phyloP scores from a whole-genome alignment of 345 rosid genomes.

The Trapa bicornis region DNA sequence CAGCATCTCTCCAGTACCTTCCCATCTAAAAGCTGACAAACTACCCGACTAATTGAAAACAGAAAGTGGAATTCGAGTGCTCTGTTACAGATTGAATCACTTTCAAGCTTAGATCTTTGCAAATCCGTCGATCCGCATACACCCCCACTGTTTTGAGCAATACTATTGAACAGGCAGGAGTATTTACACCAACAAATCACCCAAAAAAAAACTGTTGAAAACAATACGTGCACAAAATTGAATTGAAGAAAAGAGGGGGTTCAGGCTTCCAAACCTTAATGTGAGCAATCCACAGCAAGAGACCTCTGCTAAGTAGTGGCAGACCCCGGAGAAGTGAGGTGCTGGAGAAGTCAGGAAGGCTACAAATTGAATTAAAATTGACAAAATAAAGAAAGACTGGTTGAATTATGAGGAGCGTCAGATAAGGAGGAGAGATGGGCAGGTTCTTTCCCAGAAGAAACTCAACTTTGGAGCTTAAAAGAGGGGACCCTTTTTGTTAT shows the following conservation, averaged over 20 bases:
- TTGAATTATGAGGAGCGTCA: not conserved
- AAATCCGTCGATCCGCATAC: not conserved
- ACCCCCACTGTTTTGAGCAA: not conserved
- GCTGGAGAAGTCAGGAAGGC: not conserved
- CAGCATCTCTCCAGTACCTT: not conserved
- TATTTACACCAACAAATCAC: not conserved
- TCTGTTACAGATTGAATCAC: not conserved
- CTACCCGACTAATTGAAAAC: not conserved
- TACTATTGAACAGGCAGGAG: not conserved
- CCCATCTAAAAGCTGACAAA: not conserved
- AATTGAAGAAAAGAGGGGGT: not conserved
- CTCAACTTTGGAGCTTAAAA: not conserved
- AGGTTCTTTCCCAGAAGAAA: not conserved
- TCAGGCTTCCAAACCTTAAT: not conserved
- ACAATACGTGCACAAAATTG: too few relatives aligned
- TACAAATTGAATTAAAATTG: not conserved
- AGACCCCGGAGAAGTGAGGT: not conserved
- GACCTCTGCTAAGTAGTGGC: not conserved
- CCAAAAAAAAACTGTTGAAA: not conserved
- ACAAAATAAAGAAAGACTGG: not conserved
- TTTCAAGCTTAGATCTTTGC: conserved; percentile 1
- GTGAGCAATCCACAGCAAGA: not conserved
- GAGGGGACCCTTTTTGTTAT: not conserved
- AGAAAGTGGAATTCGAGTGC: not conserved
- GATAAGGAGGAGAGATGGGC: not conserved